phyloP scores from a whole-genome alignment of 768 basidiomycete genomes.

The Termitomyces sp. region DNA sequence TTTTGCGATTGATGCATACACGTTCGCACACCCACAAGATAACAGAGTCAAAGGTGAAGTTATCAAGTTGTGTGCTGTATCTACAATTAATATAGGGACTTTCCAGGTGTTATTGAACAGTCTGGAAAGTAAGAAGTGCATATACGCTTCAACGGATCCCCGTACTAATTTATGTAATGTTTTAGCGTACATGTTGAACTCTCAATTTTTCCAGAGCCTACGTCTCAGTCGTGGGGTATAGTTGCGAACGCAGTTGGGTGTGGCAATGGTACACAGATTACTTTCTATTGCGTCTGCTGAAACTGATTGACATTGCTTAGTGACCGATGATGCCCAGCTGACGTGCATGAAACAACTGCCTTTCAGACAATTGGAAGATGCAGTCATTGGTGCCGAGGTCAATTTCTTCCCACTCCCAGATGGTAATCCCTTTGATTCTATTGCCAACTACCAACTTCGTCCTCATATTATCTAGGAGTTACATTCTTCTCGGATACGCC shows the following conservation, averaged over 20 bases:
- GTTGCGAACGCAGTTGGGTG: conserved; percentile 31
- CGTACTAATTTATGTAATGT: background rate
- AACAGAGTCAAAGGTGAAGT: conserved; percentile 19
- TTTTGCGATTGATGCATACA: conserved; percentile 28
- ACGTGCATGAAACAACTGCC: conserved; percentile 33
- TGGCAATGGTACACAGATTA: conserved; percentile 24
- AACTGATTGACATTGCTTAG: conserved; percentile 6
- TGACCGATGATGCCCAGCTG: conserved; percentile 27
- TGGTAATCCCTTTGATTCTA: conserved; percentile 15
- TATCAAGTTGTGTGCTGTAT: background rate
- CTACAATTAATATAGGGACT: background rate
- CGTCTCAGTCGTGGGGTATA: background rate
- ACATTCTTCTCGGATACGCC: conserved; percentile 31
- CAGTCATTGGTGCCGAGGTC: conserved; percentile 24
- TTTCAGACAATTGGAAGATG: conserved; percentile 26
- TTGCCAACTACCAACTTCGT: background rate
- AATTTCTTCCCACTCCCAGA: conserved; percentile 29
- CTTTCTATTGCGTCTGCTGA: conserved; percentile 1
- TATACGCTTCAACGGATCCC: background rate
- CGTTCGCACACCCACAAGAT: conserved; percentile 21
- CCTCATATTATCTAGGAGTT: conserved; percentile 19
- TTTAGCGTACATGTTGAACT: background rate
- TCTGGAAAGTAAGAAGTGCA: background rate
- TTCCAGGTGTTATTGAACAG: conserved; percentile 22
- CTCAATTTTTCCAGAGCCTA: background rate